Conservation (phyloP, 306 rosid species). For the Dalbergia oliveri region DNA sequence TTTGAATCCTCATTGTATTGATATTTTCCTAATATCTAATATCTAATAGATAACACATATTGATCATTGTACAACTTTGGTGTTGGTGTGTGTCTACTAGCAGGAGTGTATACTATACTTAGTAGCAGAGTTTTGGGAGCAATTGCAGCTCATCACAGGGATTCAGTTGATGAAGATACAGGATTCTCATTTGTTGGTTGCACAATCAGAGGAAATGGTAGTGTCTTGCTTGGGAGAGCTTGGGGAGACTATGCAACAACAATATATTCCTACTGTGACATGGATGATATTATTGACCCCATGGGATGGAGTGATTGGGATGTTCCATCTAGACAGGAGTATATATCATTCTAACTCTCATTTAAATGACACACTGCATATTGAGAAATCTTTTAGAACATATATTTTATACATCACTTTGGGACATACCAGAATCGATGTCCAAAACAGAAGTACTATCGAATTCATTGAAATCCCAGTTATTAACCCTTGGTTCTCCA, state of each 20-base stretch:
- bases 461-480: too few species aligned
- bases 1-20: too few species aligned
- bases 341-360: neutral
- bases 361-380: neutral
- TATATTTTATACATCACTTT: too few species aligned
- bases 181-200: conserved; percentile 75
- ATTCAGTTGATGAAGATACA: conserved; percentile 55
- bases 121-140: conserved; percentile 66
- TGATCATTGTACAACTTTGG: neutral
- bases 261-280: conserved; percentile 60
- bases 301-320: conserved; percentile 76
- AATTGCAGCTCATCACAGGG: conserved; percentile 84
- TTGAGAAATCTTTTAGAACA: too few species aligned
- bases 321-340: conserved; percentile 61
- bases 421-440: too few species aligned
- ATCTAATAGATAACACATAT: too few species aligned
- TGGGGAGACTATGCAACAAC: conserved; percentile 76
- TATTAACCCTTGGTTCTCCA: too few species aligned
- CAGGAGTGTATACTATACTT: conserved; percentile 69
- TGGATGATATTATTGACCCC: conserved; percentile 60
- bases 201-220: conserved; percentile 65
- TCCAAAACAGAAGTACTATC: too few species aligned
- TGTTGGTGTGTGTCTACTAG: neutral
- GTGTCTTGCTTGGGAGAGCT: conserved; percentile 68
- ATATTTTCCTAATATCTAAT: too few species aligned